Evolutionary conservation across 148 eudicot genomes (phyloP), one percentile per base, ranked within the genome.

Genomic region (Silene conica): DNA sequence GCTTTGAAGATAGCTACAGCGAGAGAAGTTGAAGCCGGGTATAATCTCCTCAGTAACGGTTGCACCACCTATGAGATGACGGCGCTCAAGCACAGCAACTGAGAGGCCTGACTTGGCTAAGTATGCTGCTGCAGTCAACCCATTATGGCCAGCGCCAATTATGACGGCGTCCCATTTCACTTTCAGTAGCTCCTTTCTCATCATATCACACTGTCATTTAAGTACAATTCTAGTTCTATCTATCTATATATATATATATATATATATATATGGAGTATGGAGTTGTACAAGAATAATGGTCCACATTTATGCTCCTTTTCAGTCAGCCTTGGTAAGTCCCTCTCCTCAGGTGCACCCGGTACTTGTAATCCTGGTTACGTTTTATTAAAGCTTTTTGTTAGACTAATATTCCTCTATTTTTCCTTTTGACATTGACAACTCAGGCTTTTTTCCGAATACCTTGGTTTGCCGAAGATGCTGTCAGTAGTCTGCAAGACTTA

Each of bases 401-500:
- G 66, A 59, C 68, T 80, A 41, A 75, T 78, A 60, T 70, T 22
- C 41, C 56, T 43, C 31, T 6, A 21, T 34, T n/a, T 78, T 14
- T 78, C 66, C 63, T 75, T 76, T 46, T 50, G 38, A 55, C 25
- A 12, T 67, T 73, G 67, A 62, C 54, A 66, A 45, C 28, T 58
- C 85, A 93, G 98, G 81, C 89, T 89, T 81, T 85, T 91, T 9
- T 82, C 97, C 0, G 92, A 89, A 83, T 91, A 83, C 80, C 75
- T 94, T 81, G 98, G 97, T 55, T 73, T 80, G 63, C 80, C 85
- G 62, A 86, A 86, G 34, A 91, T 94, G 98, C 72, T 91, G 63
- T 87, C 92, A 26, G 73, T 95, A 75, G 99, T 95, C 28, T 95
- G 99, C 82, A 90, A 85, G 80, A 85, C 88, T 21, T 72, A 76